Percentiles rank a stretch among this genome's conserved stretches.
These are phyloP conservation scores for Aureobasidium sp. DNA, from an alignment of 2,329 filamentous ascomycete genomes.

Conservation along the genomic window DNA sequence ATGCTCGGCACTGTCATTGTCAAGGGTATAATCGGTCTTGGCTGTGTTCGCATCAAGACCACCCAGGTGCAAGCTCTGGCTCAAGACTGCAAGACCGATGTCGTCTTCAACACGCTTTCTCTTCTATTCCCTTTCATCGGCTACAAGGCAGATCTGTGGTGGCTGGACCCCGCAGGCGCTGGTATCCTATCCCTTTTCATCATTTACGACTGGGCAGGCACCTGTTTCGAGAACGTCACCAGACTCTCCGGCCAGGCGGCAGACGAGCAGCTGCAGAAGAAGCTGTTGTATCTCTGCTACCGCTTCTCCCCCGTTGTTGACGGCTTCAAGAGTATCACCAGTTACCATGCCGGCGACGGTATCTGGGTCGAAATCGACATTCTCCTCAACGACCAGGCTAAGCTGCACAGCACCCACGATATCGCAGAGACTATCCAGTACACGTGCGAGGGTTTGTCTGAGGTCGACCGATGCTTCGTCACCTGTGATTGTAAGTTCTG, in stretches of 20 bases:
- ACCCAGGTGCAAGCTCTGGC: conserved; percentile 58
- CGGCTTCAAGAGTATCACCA: conserved; percentile 35
- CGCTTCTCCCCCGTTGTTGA: conserved; percentile 30
- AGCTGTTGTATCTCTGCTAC: conserved; percentile 54
- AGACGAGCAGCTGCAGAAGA: conserved; percentile 45
- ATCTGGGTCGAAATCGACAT: conserved; percentile 58
- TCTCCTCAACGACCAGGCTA: conserved; percentile 48
- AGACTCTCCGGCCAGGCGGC: conserved; percentile 54
- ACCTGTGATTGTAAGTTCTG: conserved; percentile 42
- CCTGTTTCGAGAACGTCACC: conserved; percentile 53
- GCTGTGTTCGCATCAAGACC: conserved; percentile 54
- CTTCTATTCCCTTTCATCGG: conserved; percentile 58
- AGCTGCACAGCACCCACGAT: conserved; percentile 49
- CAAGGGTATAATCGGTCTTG: conserved; percentile 55
- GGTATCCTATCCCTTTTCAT: conserved; percentile 58
- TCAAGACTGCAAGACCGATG: conserved; percentile 58
- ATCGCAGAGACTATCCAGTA: conserved; percentile 59
- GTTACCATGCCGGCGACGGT: conserved; percentile 57
- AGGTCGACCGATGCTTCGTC: conserved; percentile 48
- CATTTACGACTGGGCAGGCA: conserved; percentile 62
- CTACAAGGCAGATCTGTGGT: conserved; percentile 54
- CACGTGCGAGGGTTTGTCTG: conserved; percentile 49
- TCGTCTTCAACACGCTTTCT: conserved; percentile 58
- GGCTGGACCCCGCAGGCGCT: conserved; percentile 59
- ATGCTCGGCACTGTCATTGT: conserved; percentile 52